phyloP scores from a whole-genome alignment of 139 green algal genomes.

The Nannochloris sp. region DNA sequence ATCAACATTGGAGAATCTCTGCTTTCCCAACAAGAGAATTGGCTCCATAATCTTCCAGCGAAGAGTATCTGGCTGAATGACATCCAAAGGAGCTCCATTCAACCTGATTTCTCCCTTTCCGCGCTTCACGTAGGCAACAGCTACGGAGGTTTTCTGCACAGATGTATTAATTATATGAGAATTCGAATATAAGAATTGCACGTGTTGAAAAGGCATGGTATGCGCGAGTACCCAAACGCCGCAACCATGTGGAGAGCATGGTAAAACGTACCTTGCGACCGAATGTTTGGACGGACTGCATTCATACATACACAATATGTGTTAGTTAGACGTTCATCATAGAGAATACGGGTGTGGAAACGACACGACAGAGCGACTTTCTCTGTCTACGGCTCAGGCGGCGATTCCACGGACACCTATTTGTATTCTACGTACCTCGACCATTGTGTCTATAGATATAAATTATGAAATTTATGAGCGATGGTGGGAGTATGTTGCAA shows the following conservation, averaged over 20 bases:
- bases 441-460: neutral
- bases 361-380: neutral
- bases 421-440: neutral
- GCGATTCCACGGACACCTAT: neutral
- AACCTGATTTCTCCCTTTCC: slow-evolving; percentile 90
- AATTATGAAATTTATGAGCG: neutral
- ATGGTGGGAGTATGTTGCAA: neutral
- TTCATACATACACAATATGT: neutral
- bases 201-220: no score
- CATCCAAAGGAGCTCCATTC: slow-evolving; percentile 89
- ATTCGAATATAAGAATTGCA: neutral
- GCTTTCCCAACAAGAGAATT: slow-evolving; percentile 85
- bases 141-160: slow-evolving; percentile 92
- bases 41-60: slow-evolving; percentile 94
- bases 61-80: slow-evolving; percentile 91
- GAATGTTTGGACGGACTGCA: slow-evolving; percentile 94
- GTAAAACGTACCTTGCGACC: slow-evolving; percentile 70
- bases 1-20: slow-evolving; percentile 87
- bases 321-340: neutral
- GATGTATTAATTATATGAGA: neutral
- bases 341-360: neutral
- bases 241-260: neutral
- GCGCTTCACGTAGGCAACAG: slow-evolving; percentile 88
- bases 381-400: neutral
- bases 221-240: neutral